Base-by-base conservation (phyloP, 768 basidiomycete species). In the Termitomyces sp. region DNA sequence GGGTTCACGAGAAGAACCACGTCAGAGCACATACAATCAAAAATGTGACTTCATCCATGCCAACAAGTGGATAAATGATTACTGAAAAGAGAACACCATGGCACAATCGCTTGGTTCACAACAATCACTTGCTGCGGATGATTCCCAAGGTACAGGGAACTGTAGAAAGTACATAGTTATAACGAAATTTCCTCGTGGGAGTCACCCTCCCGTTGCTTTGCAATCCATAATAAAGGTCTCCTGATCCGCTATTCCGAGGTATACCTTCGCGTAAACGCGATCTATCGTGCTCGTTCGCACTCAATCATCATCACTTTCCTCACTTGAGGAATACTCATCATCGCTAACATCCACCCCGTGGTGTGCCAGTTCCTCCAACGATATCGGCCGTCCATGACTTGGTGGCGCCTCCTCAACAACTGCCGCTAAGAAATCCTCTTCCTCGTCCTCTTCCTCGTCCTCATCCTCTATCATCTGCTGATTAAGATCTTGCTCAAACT, bases 261-360 rank as follows among this genome's bases (percentile, higher is more conserved):
- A 52, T 52, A 38, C 24, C 36, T 26, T 26, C 36, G 35, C 50
- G 35, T 24, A 22, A 18, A 51, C 16, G 16, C 35, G 50, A 36
- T 18, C 35, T 38, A 38, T 52, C 38, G 2, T 26, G 6, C 24
- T 40, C 26, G 3, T n/a, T n/a, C n/a, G n/a, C 9, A 2, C 26
- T 64, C 59, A 81, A 60, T 81, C 77, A 52, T 80, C 80, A 58
- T 84, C 82, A 62, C 77, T 81, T 2, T 84, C 81, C 28, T 82
- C 77, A 60, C 81, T 83, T 9, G 79, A 78, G 18, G 77, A 77
- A 56, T 77, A 80, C 42, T 80, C 81, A 52, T 82, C 80, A 30
- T 81, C 78, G 24, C 64, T 65, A 42, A 35, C 59, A 53, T 65
- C 62, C 35, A 76, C 72, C 36, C 61, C 72, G 26, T 45, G 61